Conservation (phyloP, 352 stramenopile genomes). For the Pythium grandisporangium region DNA sequence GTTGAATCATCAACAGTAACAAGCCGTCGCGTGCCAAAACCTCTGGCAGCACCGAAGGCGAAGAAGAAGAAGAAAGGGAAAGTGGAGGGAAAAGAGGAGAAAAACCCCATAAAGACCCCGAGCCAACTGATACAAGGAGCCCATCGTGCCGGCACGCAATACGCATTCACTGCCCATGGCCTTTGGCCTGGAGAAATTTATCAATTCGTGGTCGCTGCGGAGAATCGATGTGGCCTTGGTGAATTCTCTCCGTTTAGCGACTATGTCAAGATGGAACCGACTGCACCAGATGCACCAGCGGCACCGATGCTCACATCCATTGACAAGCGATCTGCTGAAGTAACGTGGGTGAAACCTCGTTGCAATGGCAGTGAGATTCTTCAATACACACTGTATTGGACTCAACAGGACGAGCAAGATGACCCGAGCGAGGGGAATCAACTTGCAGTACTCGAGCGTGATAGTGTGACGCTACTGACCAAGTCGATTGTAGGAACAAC, state of each 20-base stretch:
- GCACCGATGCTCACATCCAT: slow-evolving; percentile 25
- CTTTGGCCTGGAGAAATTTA: slow-evolving; percentile 68
- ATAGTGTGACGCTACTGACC: slow-evolving; percentile 25
- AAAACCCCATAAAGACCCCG: no score
- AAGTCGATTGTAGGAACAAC: slow-evolving; percentile 36
- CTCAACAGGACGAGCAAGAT: slow-evolving; percentile 11
- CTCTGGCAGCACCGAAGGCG: background rate
- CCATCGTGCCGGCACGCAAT: background rate
- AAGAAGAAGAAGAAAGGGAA: background rate
- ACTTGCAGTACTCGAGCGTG: no score
- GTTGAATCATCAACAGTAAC: no score
- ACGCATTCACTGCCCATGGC: slow-evolving; percentile 24
- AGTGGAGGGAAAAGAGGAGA: no score
- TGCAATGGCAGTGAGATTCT: slow-evolving; percentile 64
- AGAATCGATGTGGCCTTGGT: slow-evolving; percentile 53
- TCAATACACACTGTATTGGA: slow-evolving; percentile 56
- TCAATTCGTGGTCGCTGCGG: slow-evolving; percentile 56
- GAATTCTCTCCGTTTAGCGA: slow-evolving; percentile 57
- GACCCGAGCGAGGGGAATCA: no score
- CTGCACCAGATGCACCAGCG: slow-evolving; percentile 32
- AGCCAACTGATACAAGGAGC: background rate
- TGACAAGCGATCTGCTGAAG: slow-evolving; percentile 22
- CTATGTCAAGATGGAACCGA: slow-evolving; percentile 67
- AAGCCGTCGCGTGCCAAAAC: no score
- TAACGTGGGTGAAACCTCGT: slow-evolving; percentile 48